Conservation (phyloP, 2,329 filamentous ascomycete species). For the Pestalotiopsis sp. region DNA sequence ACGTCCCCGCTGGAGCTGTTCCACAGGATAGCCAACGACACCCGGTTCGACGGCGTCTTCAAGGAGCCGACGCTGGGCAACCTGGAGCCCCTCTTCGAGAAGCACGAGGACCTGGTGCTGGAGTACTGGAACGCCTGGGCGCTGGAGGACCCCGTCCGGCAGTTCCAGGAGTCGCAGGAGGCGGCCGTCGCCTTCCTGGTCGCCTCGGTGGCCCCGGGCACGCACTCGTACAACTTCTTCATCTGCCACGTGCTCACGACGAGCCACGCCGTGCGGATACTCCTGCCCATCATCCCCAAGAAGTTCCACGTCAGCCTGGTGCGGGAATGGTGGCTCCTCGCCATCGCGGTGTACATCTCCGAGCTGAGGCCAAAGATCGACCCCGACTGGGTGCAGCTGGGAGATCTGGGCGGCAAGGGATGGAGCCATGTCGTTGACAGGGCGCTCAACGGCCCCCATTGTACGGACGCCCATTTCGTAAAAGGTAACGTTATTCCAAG, state of each 20-base stretch:
- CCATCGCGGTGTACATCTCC: slow-evolving; percentile 75
- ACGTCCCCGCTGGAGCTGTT: slow-evolving; percentile 72
- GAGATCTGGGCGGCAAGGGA: slow-evolving; percentile 63
- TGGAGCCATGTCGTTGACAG: slow-evolving; percentile 79
- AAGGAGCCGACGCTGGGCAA: slow-evolving; percentile 61
- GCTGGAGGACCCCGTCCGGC: slow-evolving; percentile 67
- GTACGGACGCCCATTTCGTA: slow-evolving; percentile 80
- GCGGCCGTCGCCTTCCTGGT: slow-evolving; percentile 64
- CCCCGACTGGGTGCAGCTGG: slow-evolving; percentile 61
- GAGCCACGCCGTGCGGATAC: slow-evolving; percentile 83
- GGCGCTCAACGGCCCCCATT: slow-evolving; percentile 68
- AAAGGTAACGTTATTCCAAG: slow-evolving; percentile 62
- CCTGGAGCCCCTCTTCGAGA: slow-evolving; percentile 67
- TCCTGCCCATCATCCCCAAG: slow-evolving; percentile 76
- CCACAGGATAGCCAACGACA: slow-evolving; percentile 68
- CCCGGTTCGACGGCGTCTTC: slow-evolving; percentile 70
- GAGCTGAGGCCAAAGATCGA: slow-evolving; percentile 75
- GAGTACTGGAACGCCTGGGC: slow-evolving; percentile 93
- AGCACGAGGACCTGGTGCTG: slow-evolving; percentile 71
- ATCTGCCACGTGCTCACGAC: slow-evolving; percentile 81
- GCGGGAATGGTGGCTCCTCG: slow-evolving; percentile 87
- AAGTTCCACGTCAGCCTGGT: slow-evolving; percentile 75
- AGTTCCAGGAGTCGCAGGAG: slow-evolving; percentile 74
- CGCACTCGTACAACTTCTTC: slow-evolving; percentile 79
- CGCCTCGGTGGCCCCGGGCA: slow-evolving; percentile 57